Base-by-base conservation (phyloP, 2,329 filamentous ascomycete species). In the Hysterium pulicare region DNA sequence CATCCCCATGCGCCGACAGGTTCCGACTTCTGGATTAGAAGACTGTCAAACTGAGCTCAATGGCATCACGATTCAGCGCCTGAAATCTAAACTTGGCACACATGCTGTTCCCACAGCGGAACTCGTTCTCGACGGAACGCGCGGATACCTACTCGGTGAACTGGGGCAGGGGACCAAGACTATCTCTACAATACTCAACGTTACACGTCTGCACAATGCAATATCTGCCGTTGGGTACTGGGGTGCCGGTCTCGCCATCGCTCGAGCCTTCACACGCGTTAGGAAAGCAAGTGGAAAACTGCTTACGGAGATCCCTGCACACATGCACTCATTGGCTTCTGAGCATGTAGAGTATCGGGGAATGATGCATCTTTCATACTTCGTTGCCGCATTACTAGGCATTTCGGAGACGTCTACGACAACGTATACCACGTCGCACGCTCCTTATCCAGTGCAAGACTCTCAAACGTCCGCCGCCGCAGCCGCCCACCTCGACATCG, bases 11-110 rank as follows among this genome's bases (percentile, higher is more conserved):
- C 69, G 73, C 16, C 69, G 72, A 32, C 55, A 47, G 22, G 47
- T 57, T 33, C 38, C 41, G 42, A 51, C 15, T 30, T 33, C 16
- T 33, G 13, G 3, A 24, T 17, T 13, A 5, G 9, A 33, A 5
- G 39, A 48, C 48, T 15, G 51, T 47, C 10, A 43, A 47, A 67
- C 58, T 6, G 71, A 75, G 39, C 70, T 81, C 15, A 87, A 87
- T 54, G 83, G 83, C 2, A 72, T 87, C 6, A 70, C 69, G 10
- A 84, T 87, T 48, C 78, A 82, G 41, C 73, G 83, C 0, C 68
- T 87, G 20, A 87, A 87, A 65, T 77, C 78, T 59, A 88, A 87
- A 56, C 72, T 84, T 3, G 84, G 84, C 22, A 87, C 83, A 0
- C 77, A 77, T 26, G 70, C 80, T 0, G 68, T 87, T 0, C 84